Evolutionary conservation across 306 rosid genomes (phyloP), one percentile per base, ranked within the genome.

Genomic region (Prunus padus): DNA sequence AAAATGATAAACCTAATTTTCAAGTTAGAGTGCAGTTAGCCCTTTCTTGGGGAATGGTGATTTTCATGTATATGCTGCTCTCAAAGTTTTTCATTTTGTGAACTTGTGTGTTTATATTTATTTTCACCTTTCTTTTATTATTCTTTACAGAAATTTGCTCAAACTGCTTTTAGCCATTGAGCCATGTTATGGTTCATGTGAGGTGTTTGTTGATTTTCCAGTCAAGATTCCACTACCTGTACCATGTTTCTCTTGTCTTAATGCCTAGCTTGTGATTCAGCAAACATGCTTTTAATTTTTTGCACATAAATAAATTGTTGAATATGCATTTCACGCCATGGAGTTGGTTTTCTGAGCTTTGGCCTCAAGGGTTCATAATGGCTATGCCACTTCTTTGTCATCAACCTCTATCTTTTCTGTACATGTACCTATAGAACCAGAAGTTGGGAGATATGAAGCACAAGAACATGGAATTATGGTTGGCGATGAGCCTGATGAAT

Each of bases 381-480:
- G 57, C 59, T 68, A 25, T 0, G 9, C 25, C 54, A 28, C 28
- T 26, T 26, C 65, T 64, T 14, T 33, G 49, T 56, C 15, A 65
- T 25, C 45, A 23, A 4, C 5, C 59, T 64, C 63, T 73, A 28
- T 64, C 23, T 72, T 82, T 31, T 71, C 56, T 73, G 12, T 69
- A 79, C 68, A 85, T 81, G 56, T 74, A 64, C 81, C 88, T 84
- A 66, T 83, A 83, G 97, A 83, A 75, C 73, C 77, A 72, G 93
- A 84, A 63, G 85, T 67, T 61, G 86, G 81, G 76, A 86, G 84
- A 73, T 71, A 76, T 28, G 86, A 66, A 80, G 67, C 85, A 57
- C 97, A 82, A 76, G 93, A 86, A 55, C 89, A 82, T 73, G 87
- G 84, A 86, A 85, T 89, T 87, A 81, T 88, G 77, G 87, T 93